Base-by-base conservation (phyloP, 2,329 filamentous ascomycete species). In the Exophiala oligosperma region DNA sequence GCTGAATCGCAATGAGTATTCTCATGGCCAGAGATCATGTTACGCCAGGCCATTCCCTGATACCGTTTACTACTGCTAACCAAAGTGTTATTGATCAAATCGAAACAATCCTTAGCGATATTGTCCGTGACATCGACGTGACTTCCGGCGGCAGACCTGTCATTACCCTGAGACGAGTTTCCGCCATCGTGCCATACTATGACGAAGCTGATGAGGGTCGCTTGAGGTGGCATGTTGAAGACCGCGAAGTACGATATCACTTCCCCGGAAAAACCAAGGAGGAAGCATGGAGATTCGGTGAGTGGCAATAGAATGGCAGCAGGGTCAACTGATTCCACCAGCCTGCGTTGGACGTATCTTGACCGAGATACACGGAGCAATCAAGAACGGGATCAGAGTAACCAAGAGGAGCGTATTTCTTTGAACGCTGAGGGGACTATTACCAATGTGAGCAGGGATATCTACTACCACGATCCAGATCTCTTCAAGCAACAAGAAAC, bases 401-500 rank as follows among this genome's bases (percentile, higher is more conserved):
- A 84, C 83, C 0, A 87, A 86, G 68, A 77, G 83, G 83, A 83
- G 29, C 29, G 32, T 49, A 29, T 11, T 7, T 28, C 17, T n/a
- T 24, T 29, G 29, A 9, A 35, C 43, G 2, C 52, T 29, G 28
- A 49, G n/a, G 51, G 23, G 17, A 28, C 32, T 24, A n/a, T 52
- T 32, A 2, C 52, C 55, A 11, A 52, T 35, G 26, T 28, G 32
- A 37, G 35, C 21, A 86, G 85, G 61, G 85, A 87, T 63, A 81
- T 88, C 29, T 88, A 83, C 65, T 88, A 88, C 67, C 79, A 78
- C 50, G 82, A 87, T 60, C 83, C 84, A 1, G 75, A 76, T 41
- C 75, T 85, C 7, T 88, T 87, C 65, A 75, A 77, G 41, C 81
- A 78, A 38, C 85, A 88, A 64, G 67, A 71, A 12, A 73, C 80